Base-by-base conservation (phyloP, 352 stramenopile species). In the Pythium folliculosum region DNA sequence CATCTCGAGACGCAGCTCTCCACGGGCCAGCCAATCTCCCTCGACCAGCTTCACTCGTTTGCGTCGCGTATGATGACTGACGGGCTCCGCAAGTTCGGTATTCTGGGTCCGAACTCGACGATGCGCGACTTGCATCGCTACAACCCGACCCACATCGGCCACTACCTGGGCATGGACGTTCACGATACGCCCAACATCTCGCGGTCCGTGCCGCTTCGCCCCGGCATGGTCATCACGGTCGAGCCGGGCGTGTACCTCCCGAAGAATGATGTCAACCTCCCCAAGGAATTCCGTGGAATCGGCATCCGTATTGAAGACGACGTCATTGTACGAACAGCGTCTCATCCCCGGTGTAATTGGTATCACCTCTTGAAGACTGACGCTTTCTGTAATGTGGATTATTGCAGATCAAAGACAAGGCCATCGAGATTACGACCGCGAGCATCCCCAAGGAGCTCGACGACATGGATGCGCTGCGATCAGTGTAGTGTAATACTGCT, bases 221-320 rank as follows among this genome's bases (percentile, higher is more conserved):
- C 82, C 25, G 86, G 86, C 9, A 95, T 95, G 86, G 78, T 95
- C 38, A 77, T 95, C 57, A 95, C 86, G 5, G 81, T 95, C 23
- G 86, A 95, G 69, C 86, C 86, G 14, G 86, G 86, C 23, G 83
- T 95, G 69, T 95, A 95, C 63, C 67, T 95, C n/a, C 86, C 86
- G 19, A 81, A 91, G 73, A 80, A 81, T 38, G 86, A 95, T 65
- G 52, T 72, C 37, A 78, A 78, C 45, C 37, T 95, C 10, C 86
- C 86, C 14, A 65, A 75, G 19, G 84, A 93, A 48, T 91, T 92
- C 73, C 84, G 86, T 65, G 86, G 86, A 40, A 90, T 95, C 21
- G 86, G 86, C 47, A 91, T 95, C 65, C 86, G 86, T 37, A 95
- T 95, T 54, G 86, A 95, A 75, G 86, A 95, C 67, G 86, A 95